Conservation (phyloP, 768 basidiomycete genomes). For the Fomitopsis serialis region DNA sequence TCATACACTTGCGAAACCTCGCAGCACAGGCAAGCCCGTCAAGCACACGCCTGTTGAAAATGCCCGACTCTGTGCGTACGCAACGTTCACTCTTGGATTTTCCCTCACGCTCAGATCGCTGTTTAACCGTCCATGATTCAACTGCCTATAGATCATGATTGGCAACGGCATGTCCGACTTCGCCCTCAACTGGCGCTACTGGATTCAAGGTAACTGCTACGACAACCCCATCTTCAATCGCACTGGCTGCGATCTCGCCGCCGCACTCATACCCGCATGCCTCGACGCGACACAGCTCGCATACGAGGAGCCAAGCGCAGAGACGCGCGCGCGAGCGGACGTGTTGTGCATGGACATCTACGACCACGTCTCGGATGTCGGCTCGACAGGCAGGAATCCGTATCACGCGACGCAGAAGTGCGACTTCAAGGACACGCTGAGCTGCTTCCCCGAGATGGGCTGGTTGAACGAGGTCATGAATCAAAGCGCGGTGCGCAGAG, state of each 20-base stretch:
- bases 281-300: neutral
- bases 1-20: too few species aligned
- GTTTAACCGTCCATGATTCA: too few species aligned
- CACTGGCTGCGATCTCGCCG: neutral
- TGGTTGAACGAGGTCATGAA: neutral
- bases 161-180: neutral
- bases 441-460: neutral
- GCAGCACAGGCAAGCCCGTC: too few species aligned
- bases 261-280: neutral
- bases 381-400: too few species aligned
- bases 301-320: neutral
- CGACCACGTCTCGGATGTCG: neutral
- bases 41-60: too few species aligned
- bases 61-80: too few species aligned
- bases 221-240: neutral
- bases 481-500: neutral
- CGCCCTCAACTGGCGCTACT: neutral
- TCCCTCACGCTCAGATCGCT: too few species aligned
- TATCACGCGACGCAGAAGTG: neutral
- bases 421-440: neutral
- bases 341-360: neutral
- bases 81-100: too few species aligned
- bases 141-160: neutral
- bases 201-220: neutral
- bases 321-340: neutral